phyloP scores from a whole-genome alignment of 2,329 filamentous ascomycete genomes.

The Monosporascus ibericus region DNA sequence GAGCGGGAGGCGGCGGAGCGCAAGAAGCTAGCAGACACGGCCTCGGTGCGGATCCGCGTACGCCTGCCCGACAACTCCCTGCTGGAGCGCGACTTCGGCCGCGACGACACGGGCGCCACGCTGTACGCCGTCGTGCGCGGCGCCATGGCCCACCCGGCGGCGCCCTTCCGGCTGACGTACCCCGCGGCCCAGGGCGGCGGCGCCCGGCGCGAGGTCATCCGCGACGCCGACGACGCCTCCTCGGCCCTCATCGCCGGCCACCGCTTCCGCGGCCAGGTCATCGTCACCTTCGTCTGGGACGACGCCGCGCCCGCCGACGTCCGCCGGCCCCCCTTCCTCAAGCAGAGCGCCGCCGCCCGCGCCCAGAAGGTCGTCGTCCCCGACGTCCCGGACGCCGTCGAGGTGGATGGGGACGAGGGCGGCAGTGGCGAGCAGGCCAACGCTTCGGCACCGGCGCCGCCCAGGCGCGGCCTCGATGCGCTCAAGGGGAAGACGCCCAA shows the following conservation, averaged over 20 bases:
- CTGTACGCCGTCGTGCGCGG: slow-evolving; percentile 70
- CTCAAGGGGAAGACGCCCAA: slow-evolving; percentile 49
- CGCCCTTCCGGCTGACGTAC: slow-evolving; percentile 68
- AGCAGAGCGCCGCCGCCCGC: slow-evolving; percentile 38
- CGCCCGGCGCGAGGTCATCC: slow-evolving; percentile 30
- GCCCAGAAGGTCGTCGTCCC: slow-evolving; percentile 55
- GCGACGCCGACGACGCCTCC: slow-evolving; percentile 37
- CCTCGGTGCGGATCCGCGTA: slow-evolving; percentile 67
- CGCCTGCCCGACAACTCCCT: slow-evolving; percentile 84
- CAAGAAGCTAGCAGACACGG: slow-evolving; percentile 59
- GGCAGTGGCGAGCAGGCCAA: neutral
- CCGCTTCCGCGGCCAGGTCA: slow-evolving; percentile 61
- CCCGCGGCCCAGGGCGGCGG: slow-evolving; percentile 39
- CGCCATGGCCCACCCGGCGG: slow-evolving; percentile 58
- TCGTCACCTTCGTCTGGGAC: slow-evolving; percentile 53
- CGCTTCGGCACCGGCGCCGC: slow-evolving; percentile 10
- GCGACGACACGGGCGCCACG: slow-evolving; percentile 60
- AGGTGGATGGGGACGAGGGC: slow-evolving; percentile 20
- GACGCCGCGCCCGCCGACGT: slow-evolving; percentile 17
- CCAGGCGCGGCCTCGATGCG: slow-evolving; percentile 12
- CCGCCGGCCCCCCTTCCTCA: slow-evolving; percentile 37
- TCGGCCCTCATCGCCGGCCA: slow-evolving; percentile 61
- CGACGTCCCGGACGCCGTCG: slow-evolving; percentile 33
- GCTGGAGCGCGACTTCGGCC: slow-evolving; percentile 65
- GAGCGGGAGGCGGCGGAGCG: slow-evolving; percentile 61